Evolutionary conservation across 352 stramenopile genomes (phyloP).

Genomic region (Phytopythium vexans): DNA sequence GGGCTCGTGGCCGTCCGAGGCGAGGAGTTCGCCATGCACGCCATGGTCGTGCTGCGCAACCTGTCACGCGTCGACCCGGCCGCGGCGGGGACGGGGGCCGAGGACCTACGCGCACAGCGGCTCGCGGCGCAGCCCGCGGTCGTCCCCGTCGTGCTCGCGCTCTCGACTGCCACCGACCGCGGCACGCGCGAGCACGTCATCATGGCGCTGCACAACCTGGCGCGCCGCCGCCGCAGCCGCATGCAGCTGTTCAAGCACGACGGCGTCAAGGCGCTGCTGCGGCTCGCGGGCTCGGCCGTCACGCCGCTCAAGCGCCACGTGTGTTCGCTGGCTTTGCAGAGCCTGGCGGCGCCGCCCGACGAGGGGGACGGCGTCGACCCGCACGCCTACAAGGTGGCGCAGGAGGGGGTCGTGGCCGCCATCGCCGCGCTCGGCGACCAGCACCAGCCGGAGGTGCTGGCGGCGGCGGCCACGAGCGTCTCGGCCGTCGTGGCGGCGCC

Average conservation of each 20-base stretch:
- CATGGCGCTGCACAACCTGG: constrained; percentile 65
- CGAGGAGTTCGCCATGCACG: constrained; percentile 68
- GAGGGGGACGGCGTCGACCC: constrained; percentile 19
- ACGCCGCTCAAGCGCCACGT: constrained; percentile 60
- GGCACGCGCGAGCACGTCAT: constrained; percentile 71
- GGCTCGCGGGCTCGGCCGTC: constrained; percentile 36
- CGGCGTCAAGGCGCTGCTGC: constrained; percentile 67
- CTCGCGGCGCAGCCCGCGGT: constrained; percentile 44
- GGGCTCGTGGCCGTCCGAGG: constrained; percentile 56
- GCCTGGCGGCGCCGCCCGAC: constrained; percentile 32
- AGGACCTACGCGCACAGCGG: constrained; percentile 49
- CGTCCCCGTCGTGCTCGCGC: constrained; percentile 54
- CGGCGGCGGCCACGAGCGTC: constrained; percentile 27
- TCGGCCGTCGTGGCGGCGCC: constrained; percentile 9
- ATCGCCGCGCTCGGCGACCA: constrained; percentile 59
- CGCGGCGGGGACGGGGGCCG: constrained; percentile 11
- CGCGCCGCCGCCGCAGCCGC: constrained; percentile 47
- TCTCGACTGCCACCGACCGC: constrained; percentile 34
- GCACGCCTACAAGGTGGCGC: constrained; percentile 57
- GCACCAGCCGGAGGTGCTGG: constrained; percentile 53
- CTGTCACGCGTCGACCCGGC: constrained; percentile 40
- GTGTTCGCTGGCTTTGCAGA: constrained; percentile 57
- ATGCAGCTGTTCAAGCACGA: constrained; percentile 73
- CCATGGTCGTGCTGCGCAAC: constrained; percentile 62
- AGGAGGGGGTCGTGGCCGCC: constrained; percentile 64